These are phyloP conservation scores for Eucalyptus polyanthemos DNA, from an alignment of 345 rosid species.

Conservation along the genomic window DNA sequence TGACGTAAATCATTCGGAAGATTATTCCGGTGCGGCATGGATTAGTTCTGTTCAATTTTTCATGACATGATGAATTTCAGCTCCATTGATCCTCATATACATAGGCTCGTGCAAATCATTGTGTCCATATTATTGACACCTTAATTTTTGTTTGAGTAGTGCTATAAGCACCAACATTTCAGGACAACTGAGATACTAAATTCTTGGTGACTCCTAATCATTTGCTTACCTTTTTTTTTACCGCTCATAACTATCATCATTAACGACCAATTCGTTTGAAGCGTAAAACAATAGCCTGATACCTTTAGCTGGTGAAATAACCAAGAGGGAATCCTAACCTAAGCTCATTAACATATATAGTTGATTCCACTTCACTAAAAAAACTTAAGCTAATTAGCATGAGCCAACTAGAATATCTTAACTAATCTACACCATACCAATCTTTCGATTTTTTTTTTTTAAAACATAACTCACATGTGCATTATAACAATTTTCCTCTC, in stretches of 20 bases:
- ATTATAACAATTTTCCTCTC: rapidly evolving
- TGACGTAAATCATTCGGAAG: too few species aligned
- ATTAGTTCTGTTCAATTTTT: too few species aligned
- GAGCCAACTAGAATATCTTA: not conserved
- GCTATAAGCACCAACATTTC: too few species aligned
- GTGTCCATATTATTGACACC: too few species aligned
- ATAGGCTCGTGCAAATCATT: too few species aligned
- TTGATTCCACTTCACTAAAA: not conserved
- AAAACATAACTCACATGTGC: not conserved
- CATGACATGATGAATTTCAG: too few species aligned
- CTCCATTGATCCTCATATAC: too few species aligned
- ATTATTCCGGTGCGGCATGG: too few species aligned
- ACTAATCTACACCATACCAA: not conserved
- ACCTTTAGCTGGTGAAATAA: rapidly evolving
- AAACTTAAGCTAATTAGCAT: not conserved
- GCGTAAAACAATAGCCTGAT: rapidly evolving
- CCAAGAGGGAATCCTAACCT: not conserved
- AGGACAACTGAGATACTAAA: too few species aligned
- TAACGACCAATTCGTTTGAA: not conserved
- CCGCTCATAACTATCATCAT: not conserved
- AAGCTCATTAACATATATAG: not conserved
- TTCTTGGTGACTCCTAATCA: too few species aligned
- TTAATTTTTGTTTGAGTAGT: too few species aligned
- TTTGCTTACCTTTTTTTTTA: too few species aligned
- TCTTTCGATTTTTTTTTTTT: not conserved